phyloP scores from a whole-genome alignment of 768 basidiomycete species.

The Melanogaster broomeanus region DNA sequence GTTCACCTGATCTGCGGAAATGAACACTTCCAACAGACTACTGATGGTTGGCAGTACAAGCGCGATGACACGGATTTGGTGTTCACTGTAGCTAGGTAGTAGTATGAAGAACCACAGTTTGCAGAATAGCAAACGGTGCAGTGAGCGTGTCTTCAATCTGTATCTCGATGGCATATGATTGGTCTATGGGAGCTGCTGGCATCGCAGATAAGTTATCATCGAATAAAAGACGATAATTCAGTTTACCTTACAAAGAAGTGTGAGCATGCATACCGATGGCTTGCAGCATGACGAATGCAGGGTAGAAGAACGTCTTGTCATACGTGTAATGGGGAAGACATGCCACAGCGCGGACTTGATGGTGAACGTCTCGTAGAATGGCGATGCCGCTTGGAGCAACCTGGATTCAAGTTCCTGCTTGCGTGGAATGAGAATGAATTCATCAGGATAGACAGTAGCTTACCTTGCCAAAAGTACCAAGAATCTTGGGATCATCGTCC shows the following conservation, averaged over 20 bases:
- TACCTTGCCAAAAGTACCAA: conserved; percentile 87
- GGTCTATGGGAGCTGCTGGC: conserved; percentile 95
- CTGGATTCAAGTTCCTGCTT: conserved; percentile 84
- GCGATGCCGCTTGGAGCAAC: conserved; percentile 85
- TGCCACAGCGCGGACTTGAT: conserved; percentile 93
- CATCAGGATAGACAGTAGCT: not conserved
- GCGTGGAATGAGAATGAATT: conserved; percentile 5
- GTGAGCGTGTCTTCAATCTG: conserved; percentile 95
- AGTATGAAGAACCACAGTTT: conserved; percentile 93
- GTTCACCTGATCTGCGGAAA: conserved; percentile 87
- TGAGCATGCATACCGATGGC: conserved; percentile 98
- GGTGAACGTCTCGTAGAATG: conserved; percentile 98
- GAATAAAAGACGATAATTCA: not conserved
- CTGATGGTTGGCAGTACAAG: conserved; percentile 85
- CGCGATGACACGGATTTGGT: conserved; percentile 90
- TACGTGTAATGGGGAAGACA: conserved; percentile 96
- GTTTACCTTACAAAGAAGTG: conserved; percentile 86
- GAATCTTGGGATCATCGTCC: conserved; percentile 92
- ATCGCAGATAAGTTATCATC: conserved; percentile 44
- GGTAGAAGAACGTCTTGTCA: conserved; percentile 97
- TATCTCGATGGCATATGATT: conserved; percentile 94
- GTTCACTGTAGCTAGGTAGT: conserved; percentile 92
- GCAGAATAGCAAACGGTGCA: conserved; percentile 88
- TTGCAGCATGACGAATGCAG: conserved; percentile 97
- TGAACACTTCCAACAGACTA: conserved; percentile 86